Evolutionary conservation across 2,329 filamentous ascomycete genomes (phyloP).

Genomic region (Cadophora malorum): DNA sequence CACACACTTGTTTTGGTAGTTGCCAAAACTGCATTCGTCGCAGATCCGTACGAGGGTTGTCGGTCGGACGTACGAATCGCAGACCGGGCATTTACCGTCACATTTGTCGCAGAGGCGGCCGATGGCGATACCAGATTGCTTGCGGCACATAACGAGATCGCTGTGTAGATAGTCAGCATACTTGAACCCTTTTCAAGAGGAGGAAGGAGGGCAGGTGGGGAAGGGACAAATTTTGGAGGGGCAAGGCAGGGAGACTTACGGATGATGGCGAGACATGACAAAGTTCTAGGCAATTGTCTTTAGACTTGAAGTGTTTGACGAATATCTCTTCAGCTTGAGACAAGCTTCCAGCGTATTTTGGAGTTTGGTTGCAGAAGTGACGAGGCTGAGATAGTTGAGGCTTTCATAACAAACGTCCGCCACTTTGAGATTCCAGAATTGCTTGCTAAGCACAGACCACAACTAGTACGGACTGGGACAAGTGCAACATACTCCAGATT

Average conservation of each 20-base stretch:
- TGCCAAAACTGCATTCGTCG: constrained; percentile 99
- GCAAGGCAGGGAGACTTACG: constrained; percentile 60
- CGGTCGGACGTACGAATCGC: constrained; percentile 97
- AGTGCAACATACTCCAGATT: not conserved
- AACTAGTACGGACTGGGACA: constrained; percentile 15
- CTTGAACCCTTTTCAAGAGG: constrained; percentile 18
- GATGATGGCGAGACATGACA: constrained; percentile 57
- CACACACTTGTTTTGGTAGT: constrained; percentile 99
- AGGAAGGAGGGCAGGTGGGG: not conserved
- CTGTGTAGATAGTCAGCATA: constrained; percentile 50
- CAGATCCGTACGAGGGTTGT: constrained; percentile 98
- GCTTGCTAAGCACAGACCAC: constrained; percentile 33
- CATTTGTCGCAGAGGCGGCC: constrained; percentile 99
- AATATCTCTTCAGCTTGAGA: constrained; percentile 1
- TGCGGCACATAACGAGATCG: constrained; percentile 99
- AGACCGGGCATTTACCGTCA: constrained; percentile 98
- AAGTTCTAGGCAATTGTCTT: constrained; percentile 6
- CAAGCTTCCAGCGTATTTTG: constrained; percentile 12
- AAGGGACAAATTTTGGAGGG: constrained; percentile 22
- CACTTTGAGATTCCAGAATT: constrained; percentile 24
- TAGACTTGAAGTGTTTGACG: constrained; percentile 1
- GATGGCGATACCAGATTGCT: constrained; percentile 96
- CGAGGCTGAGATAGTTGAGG: not conserved
- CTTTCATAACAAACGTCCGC: not conserved
- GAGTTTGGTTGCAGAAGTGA: constrained; percentile 10